Evolutionary conservation across 2,329 filamentous ascomycete species (phyloP).

Genomic region (Fusarium siculi): DNA sequence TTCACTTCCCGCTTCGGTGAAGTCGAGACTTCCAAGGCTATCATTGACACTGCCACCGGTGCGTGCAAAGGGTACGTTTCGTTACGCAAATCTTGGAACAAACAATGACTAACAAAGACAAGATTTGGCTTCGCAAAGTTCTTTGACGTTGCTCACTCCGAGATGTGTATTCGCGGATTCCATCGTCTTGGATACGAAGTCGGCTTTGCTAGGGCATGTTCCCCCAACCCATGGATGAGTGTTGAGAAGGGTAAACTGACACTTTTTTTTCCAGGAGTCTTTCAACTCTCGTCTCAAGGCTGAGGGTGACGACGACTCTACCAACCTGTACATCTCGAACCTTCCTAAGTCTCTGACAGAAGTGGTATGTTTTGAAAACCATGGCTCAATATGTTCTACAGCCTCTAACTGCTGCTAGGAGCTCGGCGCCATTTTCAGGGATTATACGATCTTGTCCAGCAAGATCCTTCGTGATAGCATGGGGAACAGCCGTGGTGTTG

Average conservation of each 20-base stretch:
- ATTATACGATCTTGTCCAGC: conserved; percentile 88
- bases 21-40: conserved; percentile 97
- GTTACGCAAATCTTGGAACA: background rate
- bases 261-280: conserved; percentile 75
- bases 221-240: background rate
- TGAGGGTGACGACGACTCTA: conserved; percentile 87
- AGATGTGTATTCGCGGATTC: conserved; percentile 96
- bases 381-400: background rate
- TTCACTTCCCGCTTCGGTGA: conserved; percentile 91
- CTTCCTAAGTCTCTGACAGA: conserved; percentile 92
- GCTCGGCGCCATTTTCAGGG: conserved; percentile 80
- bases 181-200: conserved; percentile 96
- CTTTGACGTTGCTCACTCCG: conserved; percentile 84
- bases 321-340: conserved; percentile 98
- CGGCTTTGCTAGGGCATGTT: conserved; percentile 86
- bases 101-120: conserved; percentile 21
- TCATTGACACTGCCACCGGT: conserved; percentile 92
- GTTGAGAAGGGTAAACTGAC: conserved; percentile 1
- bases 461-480: conserved; percentile 93
- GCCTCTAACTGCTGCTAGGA: conserved; percentile 60
- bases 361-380: conserved; percentile 68
- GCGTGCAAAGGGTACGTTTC: conserved; percentile 90
- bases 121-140: conserved; percentile 99
- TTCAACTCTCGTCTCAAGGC: conserved; percentile 99
- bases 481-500: conserved; percentile 94